phyloP scores from a whole-genome alignment of 2,329 filamentous ascomycete species.

The Sporothrix pseudoabietina region DNA sequence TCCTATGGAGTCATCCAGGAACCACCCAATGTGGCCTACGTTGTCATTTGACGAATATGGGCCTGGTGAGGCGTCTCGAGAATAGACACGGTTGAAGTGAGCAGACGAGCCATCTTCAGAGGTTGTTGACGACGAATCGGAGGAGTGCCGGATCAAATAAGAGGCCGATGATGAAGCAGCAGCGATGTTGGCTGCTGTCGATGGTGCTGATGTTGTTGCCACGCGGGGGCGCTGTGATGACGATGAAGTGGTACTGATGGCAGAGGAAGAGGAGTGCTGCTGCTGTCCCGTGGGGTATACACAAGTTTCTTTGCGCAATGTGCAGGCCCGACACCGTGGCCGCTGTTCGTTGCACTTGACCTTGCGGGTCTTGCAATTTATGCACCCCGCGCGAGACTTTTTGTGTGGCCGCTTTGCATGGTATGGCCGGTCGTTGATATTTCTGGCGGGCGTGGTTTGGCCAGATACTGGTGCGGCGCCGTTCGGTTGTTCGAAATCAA shows the following conservation, averaged over 20 bases:
- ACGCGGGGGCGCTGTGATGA: neutral
- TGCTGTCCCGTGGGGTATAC: conserved; percentile 45
- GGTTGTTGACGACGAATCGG: conserved; percentile 25
- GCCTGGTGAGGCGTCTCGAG: conserved; percentile 1
- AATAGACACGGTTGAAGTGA: neutral
- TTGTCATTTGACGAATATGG: neutral
- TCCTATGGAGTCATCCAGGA: neutral
- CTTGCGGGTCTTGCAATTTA: conserved; percentile 58
- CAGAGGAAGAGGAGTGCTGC: neutral
- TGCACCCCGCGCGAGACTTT: conserved; percentile 56
- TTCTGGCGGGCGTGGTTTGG: neutral
- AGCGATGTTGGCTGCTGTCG: neutral
- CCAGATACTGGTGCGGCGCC: neutral
- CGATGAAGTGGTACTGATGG: conserved; percentile 16
- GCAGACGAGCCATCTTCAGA: neutral
- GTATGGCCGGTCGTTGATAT: conserved; percentile 41
- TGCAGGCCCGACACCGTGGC: conserved; percentile 55
- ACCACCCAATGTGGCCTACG: neutral
- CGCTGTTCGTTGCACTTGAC: conserved; percentile 58
- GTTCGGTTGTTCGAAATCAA: neutral
- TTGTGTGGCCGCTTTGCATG: conserved; percentile 57
- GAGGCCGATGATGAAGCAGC: conserved; percentile 22
- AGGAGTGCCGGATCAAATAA: neutral
- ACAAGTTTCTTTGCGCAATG: conserved; percentile 52
- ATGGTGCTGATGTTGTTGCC: neutral